Evolutionary conservation across 768 basidiomycete genomes (phyloP), one percentile per base, ranked within the genome.

Genomic region (Hygrophorus pudorinus): DNA sequence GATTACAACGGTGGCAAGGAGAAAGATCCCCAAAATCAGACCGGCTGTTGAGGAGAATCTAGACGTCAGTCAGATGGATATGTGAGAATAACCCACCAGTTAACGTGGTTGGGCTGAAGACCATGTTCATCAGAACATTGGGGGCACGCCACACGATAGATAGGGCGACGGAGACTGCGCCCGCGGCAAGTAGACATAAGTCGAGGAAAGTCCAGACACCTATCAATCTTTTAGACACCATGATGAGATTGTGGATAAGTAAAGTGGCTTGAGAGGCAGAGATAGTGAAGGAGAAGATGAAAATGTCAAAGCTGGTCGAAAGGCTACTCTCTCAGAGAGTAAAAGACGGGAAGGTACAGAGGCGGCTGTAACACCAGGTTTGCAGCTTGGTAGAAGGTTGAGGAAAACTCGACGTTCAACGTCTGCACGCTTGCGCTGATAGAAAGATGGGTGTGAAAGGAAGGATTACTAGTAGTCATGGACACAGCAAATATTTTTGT

Each of bases 191-290:
- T 38, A 93, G 73, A 49, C 68, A 70, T 43, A 81, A 46, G 64
- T 82, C 84, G 50, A 91, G 68, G 59, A 78, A 73, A 18, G 69
- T 75, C 83, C 87, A 93, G 47, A 75, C 70, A 39, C 71, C 75
- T 65, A 84, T 73, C 48, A 91, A 66, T 53, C 62, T 73, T 55
- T 68, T 79, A 50, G 87, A 86, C 55, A 81, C 72, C 88, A 89
- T 63, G 53, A 54, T 34, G 57, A 40, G 51, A 54, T 38, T 42
- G 53, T 46, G 38, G 44, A 38, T 47, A 41, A 51, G 42, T 33
- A 48, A 49, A 32, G 51, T 47, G 33, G 37, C 14, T 48, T 18
- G 41, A 38, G 35, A 17, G 24, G 40, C 39, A 31, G 38, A 42
- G 43, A 37, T 30, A n/a, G 41, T 33, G 40, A 44, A 41, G 42